Conservation (phyloP, 2,329 filamentous ascomycete genomes). For the Mycogone perniciosa region DNA sequence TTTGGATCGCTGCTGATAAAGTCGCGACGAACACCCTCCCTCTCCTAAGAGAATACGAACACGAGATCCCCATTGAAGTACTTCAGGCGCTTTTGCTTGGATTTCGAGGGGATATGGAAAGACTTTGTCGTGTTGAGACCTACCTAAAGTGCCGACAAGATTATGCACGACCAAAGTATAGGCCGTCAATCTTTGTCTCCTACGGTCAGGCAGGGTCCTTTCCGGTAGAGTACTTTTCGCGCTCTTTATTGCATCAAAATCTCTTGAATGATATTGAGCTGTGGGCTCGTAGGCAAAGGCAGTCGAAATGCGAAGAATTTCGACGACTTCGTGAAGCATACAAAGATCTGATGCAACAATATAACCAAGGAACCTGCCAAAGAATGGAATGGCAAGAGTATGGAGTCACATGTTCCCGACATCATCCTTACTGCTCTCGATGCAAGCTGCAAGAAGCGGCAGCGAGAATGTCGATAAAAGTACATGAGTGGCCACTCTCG, state of each 20-base stretch:
- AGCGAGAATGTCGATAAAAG: constrained; percentile 32
- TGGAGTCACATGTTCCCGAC: neutral
- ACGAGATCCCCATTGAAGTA: constrained; percentile 33
- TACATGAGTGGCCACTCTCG: constrained; percentile 54
- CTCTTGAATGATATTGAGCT: constrained; percentile 32
- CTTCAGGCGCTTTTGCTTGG: constrained; percentile 42
- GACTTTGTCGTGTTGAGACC: no score
- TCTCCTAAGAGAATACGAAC: constrained; percentile 40
- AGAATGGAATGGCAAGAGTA: neutral
- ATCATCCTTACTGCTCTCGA: constrained; percentile 25
- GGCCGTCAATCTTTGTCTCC: constrained; percentile 14
- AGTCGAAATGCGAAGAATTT: constrained; percentile 14
- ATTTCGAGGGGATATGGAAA: constrained; percentile 35
- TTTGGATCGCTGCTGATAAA: constrained; percentile 54
- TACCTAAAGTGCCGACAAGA: constrained; percentile 3
- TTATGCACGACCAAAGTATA: neutral
- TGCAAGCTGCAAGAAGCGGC: constrained; percentile 32
- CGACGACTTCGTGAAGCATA: constrained; percentile 6
- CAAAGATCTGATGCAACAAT: constrained; percentile 9
- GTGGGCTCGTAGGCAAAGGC: constrained; percentile 23
- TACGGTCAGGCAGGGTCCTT: constrained; percentile 15
- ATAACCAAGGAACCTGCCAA: constrained; percentile 10
- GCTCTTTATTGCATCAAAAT: constrained; percentile 27
- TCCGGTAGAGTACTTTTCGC: constrained; percentile 18
- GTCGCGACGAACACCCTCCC: constrained; percentile 32